Percentiles rank a stretch among this genome's conserved stretches.
Conservation (phyloP, 192 early-diverging fungal genomes). For the Gamsiella multidivaricata region DNA sequence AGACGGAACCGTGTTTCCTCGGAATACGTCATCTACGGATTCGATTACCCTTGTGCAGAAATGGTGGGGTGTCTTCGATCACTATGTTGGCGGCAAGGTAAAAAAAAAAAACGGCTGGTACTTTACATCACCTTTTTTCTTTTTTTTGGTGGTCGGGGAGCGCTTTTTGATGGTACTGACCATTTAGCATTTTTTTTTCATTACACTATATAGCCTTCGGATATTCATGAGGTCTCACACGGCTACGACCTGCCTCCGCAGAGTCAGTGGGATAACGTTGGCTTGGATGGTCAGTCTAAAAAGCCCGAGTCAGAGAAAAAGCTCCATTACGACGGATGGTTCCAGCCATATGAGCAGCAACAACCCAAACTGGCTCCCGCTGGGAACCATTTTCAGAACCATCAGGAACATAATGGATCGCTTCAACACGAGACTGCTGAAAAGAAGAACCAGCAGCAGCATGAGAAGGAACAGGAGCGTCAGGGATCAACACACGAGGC, state of each 20-base stretch:
- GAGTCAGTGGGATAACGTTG: slow-evolving; percentile 67
- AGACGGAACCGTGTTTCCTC: slow-evolving; percentile 65
- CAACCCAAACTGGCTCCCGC: slow-evolving; percentile 4
- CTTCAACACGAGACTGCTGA: not conserved
- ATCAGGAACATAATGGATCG: not conserved
- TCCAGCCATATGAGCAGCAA: slow-evolving; percentile 54
- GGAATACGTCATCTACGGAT: slow-evolving; percentile 60
- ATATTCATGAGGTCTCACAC: slow-evolving; percentile 41
- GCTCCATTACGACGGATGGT: slow-evolving; percentile 62
- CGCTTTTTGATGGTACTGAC: too few species aligned
- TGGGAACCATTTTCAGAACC: not conserved
- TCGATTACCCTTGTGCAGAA: slow-evolving; percentile 68
- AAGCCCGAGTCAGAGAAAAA: slow-evolving; percentile 56
- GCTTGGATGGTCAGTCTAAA: slow-evolving; percentile 63
- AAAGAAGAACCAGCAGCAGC: not conserved
- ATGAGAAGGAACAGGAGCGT: slow-evolving; percentile 3
- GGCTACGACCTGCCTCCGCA: slow-evolving; percentile 47
- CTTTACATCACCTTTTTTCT: too few species aligned
- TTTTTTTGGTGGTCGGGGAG: too few species aligned
- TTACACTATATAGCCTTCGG: slow-evolving; percentile 19
- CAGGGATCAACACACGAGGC: slow-evolving; percentile 20
- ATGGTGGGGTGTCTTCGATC: slow-evolving; percentile 82
- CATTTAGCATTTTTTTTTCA: not conserved
- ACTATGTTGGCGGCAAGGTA: slow-evolving; percentile 59
- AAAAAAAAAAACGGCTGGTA: slow-evolving; percentile 1